Conservation (phyloP, 164 flowering plant species). For the Vitis rotundifolia region DNA sequence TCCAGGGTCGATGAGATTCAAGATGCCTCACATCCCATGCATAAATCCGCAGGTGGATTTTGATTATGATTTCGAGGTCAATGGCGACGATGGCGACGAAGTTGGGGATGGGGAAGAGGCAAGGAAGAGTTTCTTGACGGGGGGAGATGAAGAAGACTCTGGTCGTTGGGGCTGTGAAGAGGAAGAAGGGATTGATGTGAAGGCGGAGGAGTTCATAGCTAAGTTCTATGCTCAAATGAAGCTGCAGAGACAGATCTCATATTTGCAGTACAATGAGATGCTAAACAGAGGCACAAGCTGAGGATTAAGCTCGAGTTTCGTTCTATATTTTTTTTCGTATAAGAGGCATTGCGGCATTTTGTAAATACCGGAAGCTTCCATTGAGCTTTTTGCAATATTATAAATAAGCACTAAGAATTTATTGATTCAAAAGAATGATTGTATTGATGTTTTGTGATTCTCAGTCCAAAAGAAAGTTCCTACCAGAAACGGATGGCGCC, state of each 20-base stretch:
- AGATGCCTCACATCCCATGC: constrained; percentile 62
- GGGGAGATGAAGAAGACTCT: constrained; percentile 10
- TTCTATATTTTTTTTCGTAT: not conserved
- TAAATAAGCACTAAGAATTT: constrained; percentile 1
- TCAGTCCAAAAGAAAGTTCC: too few relatives aligned
- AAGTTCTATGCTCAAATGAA: constrained; percentile 72
- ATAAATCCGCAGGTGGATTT: constrained; percentile 57
- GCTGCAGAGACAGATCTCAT: constrained; percentile 70
- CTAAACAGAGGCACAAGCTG: constrained; percentile 19
- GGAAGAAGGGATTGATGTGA: constrained; percentile 59
- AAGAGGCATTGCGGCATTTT: constrained; percentile 15
- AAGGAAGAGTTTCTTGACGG: constrained; percentile 26
- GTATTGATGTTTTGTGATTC: too few relatives aligned
- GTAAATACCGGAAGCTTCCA: constrained; percentile 29
- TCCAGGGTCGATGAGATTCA: constrained; percentile 56
- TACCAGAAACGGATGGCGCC: too few relatives aligned
- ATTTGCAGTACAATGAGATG: constrained; percentile 42
- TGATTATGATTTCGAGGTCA: constrained; percentile 43
- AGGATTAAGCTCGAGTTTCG: not conserved
- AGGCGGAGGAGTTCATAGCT: constrained; percentile 82
- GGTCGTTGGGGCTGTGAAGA: constrained; percentile 17
- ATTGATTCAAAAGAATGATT: not conserved
- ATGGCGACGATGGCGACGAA: constrained; percentile 6
- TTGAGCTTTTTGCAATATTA: not conserved
- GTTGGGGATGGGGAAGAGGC: constrained; percentile 1